Base-by-base conservation (phyloP, 2,329 filamentous ascomycete genomes). In the Corinectria fuckeliana region DNA sequence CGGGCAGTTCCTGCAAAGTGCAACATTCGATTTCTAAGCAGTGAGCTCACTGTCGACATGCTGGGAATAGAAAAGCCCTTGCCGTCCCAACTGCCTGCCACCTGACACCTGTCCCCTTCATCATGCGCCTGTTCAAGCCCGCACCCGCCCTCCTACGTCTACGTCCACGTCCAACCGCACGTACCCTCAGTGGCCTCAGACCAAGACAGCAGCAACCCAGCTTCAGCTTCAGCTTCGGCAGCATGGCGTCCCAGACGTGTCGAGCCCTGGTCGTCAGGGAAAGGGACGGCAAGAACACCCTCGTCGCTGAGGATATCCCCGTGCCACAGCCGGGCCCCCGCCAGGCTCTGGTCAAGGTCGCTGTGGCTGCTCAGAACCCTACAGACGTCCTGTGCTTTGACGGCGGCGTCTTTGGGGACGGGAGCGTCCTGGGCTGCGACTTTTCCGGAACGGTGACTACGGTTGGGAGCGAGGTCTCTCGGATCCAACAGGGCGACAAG, bases 331-430 rank as follows among this genome's bases (percentile, higher is more conserved):
- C 32, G n/a, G 18, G 42, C 18, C 28, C 41, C 13, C 45, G 64
- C 42, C 60, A 70, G 28, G 56, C 54, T 1, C 50, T 67, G 1
- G 63, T 71, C 13, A 65, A 67, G 36, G 51, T 69, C 3, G 48
- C 41, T 3, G 34, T 59, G 13, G 61, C 58, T 9, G 67, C 67
- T 4, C 65, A 69, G 42, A 71, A 71, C 9, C 66, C 66, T 2
- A 69, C 67, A 1, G 68, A 71, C 36, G 75, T 76, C 2, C 69
- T 72, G 61, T 67, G 65, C 1, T 70, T 78, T 32, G 74, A 76
- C 44, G n/a, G 30, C 2, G 72, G 76, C 45, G 72, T 69, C 6
- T 78, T 79, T 48, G 76, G 74, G 1, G 71, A 77, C 7, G 74
- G 69, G 2, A 64, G 69, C 1, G 69, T 77, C 14, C 54, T 76